phyloP scores from a whole-genome alignment of 2,329 filamentous ascomycete genomes.

The Emergomyces africanus region DNA sequence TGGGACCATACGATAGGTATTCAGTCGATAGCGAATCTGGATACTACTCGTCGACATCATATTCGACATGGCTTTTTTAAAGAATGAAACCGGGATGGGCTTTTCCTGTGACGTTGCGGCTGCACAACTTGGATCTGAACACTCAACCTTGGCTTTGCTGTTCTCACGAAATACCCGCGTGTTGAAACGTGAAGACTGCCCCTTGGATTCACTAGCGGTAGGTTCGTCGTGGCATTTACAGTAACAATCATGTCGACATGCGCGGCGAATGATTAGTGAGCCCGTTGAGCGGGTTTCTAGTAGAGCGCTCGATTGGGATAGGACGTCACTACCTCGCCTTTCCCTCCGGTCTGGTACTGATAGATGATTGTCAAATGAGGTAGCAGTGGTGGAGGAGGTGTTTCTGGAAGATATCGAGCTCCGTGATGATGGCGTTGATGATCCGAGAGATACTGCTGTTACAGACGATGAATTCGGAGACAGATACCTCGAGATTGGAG shows the following conservation, averaged over 20 bases:
- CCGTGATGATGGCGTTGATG: background rate
- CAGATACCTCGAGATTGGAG: background rate
- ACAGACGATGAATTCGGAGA: background rate
- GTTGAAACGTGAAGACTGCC: background rate
- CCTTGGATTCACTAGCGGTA: background rate
- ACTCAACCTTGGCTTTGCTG: background rate
- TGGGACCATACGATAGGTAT: slow-evolving; percentile 11
- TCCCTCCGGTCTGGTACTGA: background rate
- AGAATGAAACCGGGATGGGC: slow-evolving; percentile 1
- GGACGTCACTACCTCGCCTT: background rate
- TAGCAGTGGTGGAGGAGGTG: background rate
- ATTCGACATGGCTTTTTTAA: slow-evolving; percentile 8
- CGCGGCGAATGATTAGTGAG: slow-evolving; percentile 6
- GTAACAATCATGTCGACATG: slow-evolving; percentile 10
- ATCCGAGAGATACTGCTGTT: background rate
- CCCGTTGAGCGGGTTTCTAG: background rate
- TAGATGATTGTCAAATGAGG: background rate
- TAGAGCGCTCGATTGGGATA: background rate
- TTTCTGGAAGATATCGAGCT: background rate
- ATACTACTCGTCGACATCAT: slow-evolving; percentile 5
- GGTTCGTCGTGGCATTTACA: slow-evolving; percentile 8
- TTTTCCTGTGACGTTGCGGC: background rate
- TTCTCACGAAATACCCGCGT: slow-evolving; percentile 1
- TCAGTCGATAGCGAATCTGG: slow-evolving; percentile 8
- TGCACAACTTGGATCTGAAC: slow-evolving; percentile 7